These are phyloP conservation scores for Ramalina intermedia DNA, from an alignment of 495 filamentous ascomycete species.

Conservation along the genomic window DNA sequence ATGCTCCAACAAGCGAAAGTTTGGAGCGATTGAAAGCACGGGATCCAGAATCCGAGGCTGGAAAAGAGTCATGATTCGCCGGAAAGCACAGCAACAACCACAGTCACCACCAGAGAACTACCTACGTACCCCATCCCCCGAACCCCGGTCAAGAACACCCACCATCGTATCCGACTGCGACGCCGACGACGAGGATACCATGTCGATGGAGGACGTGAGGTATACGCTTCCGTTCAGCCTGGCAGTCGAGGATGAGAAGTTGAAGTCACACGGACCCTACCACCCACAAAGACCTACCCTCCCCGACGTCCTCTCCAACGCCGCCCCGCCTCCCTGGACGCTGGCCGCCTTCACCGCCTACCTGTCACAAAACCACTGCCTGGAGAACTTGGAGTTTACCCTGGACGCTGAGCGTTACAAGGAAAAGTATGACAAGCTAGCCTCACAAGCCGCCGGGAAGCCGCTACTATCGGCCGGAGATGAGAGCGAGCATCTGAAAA, in stretches of 20 bases:
- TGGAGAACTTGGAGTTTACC: slow-evolving; percentile 95
- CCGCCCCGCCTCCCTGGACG: slow-evolving; percentile 80
- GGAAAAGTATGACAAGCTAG: slow-evolving; percentile 50
- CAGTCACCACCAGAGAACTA: slow-evolving; percentile 13
- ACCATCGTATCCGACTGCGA: slow-evolving; percentile 36
- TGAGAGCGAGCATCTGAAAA: slow-evolving; percentile 55
- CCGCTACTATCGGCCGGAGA: slow-evolving; percentile 34
- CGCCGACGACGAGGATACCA: slow-evolving; percentile 41
- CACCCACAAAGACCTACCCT: slow-evolving; percentile 68
- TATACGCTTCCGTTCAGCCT: slow-evolving; percentile 48
- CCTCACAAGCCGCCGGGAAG: slow-evolving; percentile 27
- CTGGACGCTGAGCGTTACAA: slow-evolving; percentile 88
- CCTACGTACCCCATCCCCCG: slow-evolving; percentile 16
- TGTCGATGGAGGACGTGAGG: slow-evolving; percentile 29
- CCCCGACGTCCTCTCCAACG: slow-evolving; percentile 74
- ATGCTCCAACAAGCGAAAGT: slow-evolving; percentile 8
- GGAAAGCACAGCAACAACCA: slow-evolving; percentile 12
- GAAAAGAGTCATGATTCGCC: slow-evolving; percentile 20
- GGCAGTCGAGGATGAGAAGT: slow-evolving; percentile 24
- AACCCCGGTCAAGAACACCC: slow-evolving; percentile 10
- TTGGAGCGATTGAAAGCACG: slow-evolving; percentile 11
- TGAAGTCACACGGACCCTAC: slow-evolving; percentile 38
- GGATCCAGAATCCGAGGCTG: slow-evolving; percentile 10
- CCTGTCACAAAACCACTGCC: slow-evolving; percentile 91
- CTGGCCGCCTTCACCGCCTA: slow-evolving; percentile 93